These are phyloP conservation scores for Lophiostoma macrostomum DNA, from an alignment of 495 filamentous ascomycete species.

Conservation along the genomic window DNA sequence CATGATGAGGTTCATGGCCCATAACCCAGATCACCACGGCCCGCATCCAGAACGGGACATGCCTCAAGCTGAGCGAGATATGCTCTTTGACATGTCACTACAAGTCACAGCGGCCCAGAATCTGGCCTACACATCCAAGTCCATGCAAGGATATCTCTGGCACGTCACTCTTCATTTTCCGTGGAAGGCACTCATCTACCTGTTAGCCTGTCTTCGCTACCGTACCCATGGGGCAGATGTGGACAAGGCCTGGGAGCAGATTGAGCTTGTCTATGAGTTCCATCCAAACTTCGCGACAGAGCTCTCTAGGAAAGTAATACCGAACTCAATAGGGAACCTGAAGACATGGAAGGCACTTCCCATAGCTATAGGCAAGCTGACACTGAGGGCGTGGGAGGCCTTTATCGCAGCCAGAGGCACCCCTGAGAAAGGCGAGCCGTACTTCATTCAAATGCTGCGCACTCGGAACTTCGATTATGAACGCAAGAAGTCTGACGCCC, in stretches of 20 bases:
- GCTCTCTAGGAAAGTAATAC: constrained; percentile 13
- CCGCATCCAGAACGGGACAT: background rate
- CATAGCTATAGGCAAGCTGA: background rate
- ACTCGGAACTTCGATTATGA: no score
- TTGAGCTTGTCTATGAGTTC: constrained; percentile 20
- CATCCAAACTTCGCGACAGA: constrained; percentile 21
- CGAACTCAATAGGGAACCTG: constrained; percentile 23
- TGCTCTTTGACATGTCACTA: constrained; percentile 24
- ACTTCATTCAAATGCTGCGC: constrained; percentile 20
- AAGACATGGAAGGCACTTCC: constrained; percentile 26
- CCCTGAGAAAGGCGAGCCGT: constrained; percentile 12
- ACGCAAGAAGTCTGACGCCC: background rate
- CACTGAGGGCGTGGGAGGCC: constrained; percentile 28
- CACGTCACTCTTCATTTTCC: constrained; percentile 31
- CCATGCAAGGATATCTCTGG: constrained; percentile 24
- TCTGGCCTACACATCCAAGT: constrained; percentile 14
- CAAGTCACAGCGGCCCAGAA: constrained; percentile 17
- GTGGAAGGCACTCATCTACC: constrained; percentile 32
- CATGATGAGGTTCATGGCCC: constrained; percentile 31
- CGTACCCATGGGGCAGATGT: constrained; percentile 11
- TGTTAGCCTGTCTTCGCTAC: constrained; percentile 15
- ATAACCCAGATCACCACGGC: constrained; percentile 16
- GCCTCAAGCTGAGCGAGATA: constrained; percentile 26
- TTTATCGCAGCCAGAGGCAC: background rate
- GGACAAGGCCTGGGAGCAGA: constrained; percentile 25